phyloP scores from a whole-genome alignment of 305 asterid genomes.

The Fraxinus ornus region DNA sequence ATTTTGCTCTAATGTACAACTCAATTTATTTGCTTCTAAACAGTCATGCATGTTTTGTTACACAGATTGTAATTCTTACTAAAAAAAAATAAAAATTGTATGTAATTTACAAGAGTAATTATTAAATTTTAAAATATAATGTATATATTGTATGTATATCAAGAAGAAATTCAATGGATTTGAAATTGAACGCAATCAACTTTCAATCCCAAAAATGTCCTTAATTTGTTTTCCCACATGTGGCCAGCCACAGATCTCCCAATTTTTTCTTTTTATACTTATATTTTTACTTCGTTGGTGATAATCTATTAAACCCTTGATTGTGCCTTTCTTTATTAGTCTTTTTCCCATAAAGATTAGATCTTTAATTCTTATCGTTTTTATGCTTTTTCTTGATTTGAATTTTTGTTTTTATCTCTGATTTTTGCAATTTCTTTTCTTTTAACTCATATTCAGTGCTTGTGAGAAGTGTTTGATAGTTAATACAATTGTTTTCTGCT shows the following conservation, averaged over 20 bases:
- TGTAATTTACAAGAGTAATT: too few relatives aligned
- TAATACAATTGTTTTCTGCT: neutral
- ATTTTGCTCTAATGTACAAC: too few relatives aligned
- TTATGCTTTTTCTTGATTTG: neutral
- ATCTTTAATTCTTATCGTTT: neutral
- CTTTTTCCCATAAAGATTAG: neutral
- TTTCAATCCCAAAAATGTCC: constrained; percentile 47
- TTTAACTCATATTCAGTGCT: neutral
- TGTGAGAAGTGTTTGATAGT: too few relatives aligned
- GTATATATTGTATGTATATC: too few relatives aligned
- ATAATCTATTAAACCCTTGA: neutral
- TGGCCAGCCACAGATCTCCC: constrained; percentile 51
- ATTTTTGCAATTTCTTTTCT: neutral
- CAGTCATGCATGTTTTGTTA: too few relatives aligned
- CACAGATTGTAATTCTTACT: too few relatives aligned
- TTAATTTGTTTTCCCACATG: constrained; percentile 41
- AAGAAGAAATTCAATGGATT: constrained; percentile 36
- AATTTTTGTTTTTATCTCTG: neutral
- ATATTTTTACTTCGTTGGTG: neutral
- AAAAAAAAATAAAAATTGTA: too few relatives aligned
- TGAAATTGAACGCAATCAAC: constrained; percentile 43
- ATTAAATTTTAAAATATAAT: too few relatives aligned
- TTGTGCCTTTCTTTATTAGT: neutral
- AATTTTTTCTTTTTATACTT: constrained; percentile 23
- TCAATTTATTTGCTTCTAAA: too few relatives aligned